These are phyloP conservation scores for Apiospora marii DNA, from an alignment of 2,329 filamentous ascomycete genomes.

Conservation along the genomic window DNA sequence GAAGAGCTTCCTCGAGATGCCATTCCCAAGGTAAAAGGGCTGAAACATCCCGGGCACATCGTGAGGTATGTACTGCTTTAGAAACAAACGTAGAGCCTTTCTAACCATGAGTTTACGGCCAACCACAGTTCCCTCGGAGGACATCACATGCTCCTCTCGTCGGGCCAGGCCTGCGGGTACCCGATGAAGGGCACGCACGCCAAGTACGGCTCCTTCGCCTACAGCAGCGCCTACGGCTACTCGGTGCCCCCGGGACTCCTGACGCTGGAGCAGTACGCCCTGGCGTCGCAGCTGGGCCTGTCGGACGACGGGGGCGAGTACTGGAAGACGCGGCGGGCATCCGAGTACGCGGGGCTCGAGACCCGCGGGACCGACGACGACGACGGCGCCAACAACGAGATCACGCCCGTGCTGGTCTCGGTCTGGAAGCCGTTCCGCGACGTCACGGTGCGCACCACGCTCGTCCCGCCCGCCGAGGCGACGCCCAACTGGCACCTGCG, in stretches of 20 bases:
- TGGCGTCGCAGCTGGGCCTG: slow-evolving; percentile 77
- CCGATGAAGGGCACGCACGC: slow-evolving; percentile 83
- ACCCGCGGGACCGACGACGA: slow-evolving; percentile 55
- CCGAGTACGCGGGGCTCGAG: slow-evolving; percentile 70
- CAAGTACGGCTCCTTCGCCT: slow-evolving; percentile 83
- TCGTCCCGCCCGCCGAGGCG: slow-evolving; percentile 66
- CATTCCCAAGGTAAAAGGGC: slow-evolving; percentile 65
- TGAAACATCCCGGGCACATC: slow-evolving; percentile 77
- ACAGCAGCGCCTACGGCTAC: slow-evolving; percentile 79
- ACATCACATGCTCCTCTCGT: slow-evolving; percentile 78
- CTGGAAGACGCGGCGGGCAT: slow-evolving; percentile 78
- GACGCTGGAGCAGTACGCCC: slow-evolving; percentile 77
- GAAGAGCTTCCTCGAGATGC: slow-evolving; percentile 67
- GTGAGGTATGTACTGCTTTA: slow-evolving; percentile 52
- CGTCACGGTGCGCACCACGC: slow-evolving; percentile 69
- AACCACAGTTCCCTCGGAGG: slow-evolving; percentile 68
- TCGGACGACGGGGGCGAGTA: slow-evolving; percentile 80
- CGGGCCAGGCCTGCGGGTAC: slow-evolving; percentile 83
- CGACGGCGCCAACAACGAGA: slow-evolving; percentile 35
- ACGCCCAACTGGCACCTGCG: slow-evolving; percentile 76
- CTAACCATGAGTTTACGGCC: background rate
- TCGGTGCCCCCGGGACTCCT: slow-evolving; percentile 79
- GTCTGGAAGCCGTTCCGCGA: slow-evolving; percentile 76
- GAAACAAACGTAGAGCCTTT: background rate
- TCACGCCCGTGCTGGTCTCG: slow-evolving; percentile 67